phyloP scores from a whole-genome alignment of 108 stramenopile genomes.

The Stephanodiscus minutulus region DNA sequence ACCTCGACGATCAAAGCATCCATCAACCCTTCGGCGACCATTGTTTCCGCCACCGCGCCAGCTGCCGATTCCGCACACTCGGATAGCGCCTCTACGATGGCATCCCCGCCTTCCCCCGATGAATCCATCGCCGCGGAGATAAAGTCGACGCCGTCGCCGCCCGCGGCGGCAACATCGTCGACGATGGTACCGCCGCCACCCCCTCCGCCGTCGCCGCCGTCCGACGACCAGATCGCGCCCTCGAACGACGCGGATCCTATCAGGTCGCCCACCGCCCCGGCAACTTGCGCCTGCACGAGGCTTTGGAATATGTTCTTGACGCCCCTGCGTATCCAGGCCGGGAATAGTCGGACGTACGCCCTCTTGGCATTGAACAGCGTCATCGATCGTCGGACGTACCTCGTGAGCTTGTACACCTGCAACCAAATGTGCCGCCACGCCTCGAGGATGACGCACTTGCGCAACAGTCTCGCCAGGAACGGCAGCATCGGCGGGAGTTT shows the following conservation, averaged over 20 bases:
- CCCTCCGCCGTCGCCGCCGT: neutral
- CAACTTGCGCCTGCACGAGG: conserved; percentile 40
- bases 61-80: neutral
- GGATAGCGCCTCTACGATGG: neutral
- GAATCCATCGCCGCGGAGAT: neutral
- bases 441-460: conserved; percentile 48
- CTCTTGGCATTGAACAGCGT: neutral
- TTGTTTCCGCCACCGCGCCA: neutral
- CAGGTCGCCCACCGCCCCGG: conserved; percentile 19
- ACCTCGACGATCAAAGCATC: neutral
- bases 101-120: neutral
- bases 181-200: too few species aligned
- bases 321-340: conserved; percentile 40
- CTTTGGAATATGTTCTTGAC: conserved; percentile 30
- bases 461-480: conserved; percentile 20
- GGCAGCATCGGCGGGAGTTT: conserved; percentile 5
- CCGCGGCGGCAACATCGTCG: too few species aligned
- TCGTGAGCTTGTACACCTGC: conserved; percentile 21
- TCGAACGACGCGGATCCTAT: neutral
- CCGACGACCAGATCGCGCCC: neutral
- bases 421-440: conserved; percentile 48
- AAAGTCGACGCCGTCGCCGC: neutral
- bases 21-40: neutral
- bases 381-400: conserved; percentile 27
- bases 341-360: conserved; percentile 15